A percentile compares a stretch with the other conserved stretches of the same genome.
Evolutionary conservation across 106 monocot species (phyloP).

Genomic region (Dendrobium chrysotoxum): DNA sequence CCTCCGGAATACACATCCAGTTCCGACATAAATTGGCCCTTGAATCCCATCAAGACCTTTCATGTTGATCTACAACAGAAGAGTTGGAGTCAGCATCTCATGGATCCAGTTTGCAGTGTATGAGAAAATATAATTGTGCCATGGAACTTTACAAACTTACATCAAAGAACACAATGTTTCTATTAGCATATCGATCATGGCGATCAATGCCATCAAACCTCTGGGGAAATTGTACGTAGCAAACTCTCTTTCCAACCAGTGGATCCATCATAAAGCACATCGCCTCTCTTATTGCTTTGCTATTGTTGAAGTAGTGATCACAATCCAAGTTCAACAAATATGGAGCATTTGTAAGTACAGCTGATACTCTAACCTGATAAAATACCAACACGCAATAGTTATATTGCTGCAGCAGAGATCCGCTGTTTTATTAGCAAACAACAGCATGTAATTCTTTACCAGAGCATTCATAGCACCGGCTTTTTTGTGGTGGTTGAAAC

Average conservation of each 20-base stretch:
- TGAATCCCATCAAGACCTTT: slow-evolving; percentile 93
- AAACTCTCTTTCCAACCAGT: slow-evolving; percentile 49
- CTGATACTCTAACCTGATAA: slow-evolving; percentile 63
- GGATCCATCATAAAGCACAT: slow-evolving; percentile 92
- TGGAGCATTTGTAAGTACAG: slow-evolving; percentile 71
- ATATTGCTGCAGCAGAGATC: not conserved
- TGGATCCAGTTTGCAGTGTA: not conserved
- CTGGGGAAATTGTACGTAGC: slow-evolving; percentile 76
- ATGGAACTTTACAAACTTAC: slow-evolving; percentile 29
- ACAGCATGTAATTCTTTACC: slow-evolving; percentile 15
- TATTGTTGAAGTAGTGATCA: slow-evolving; percentile 80
- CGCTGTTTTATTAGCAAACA: not conserved
- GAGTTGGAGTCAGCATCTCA: not conserved
- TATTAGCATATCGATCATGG: slow-evolving; percentile 69
- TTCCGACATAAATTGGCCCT: slow-evolving; percentile 90
- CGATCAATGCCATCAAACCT: slow-evolving; percentile 73
- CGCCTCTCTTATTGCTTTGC: slow-evolving; percentile 59
- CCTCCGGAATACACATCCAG: slow-evolving; percentile 73
- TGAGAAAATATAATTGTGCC: not conserved
- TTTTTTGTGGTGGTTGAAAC: slow-evolving; percentile 60
- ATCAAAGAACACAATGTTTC: slow-evolving; percentile 72
- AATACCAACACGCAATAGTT: not conserved
- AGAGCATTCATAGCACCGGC: slow-evolving; percentile 66
- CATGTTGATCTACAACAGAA: slow-evolving; percentile 76
- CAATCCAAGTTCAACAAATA: slow-evolving; percentile 71